Conservation (phyloP, 768 basidiomycete genomes). For the Phaeotremella skinneri region DNA sequence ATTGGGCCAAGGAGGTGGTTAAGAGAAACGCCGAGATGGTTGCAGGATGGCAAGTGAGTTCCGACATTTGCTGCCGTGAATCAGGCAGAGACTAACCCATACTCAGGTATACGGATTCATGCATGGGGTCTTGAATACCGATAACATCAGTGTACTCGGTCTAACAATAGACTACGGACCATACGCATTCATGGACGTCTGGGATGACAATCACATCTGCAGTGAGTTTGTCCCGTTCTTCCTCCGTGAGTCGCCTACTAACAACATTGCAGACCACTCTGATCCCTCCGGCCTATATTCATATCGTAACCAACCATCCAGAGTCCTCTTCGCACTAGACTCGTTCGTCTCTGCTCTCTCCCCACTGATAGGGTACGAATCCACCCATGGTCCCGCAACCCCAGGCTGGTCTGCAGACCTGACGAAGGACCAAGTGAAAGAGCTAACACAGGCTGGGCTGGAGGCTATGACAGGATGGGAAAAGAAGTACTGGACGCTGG, state of each 20-base stretch:
- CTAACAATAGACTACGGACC: slow-evolving; percentile 64
- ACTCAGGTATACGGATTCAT: slow-evolving; percentile 44
- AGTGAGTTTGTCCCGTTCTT: slow-evolving; percentile 51
- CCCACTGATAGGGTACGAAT: slow-evolving; percentile 83
- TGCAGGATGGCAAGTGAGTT: slow-evolving; percentile 79
- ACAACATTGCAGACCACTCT: slow-evolving; percentile 32
- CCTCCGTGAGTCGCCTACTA: slow-evolving; percentile 17
- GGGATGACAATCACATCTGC: slow-evolving; percentile 78
- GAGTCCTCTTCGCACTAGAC: slow-evolving; percentile 68
- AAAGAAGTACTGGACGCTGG: slow-evolving; percentile 62
- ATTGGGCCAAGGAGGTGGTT: slow-evolving; percentile 72
- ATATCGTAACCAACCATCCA: slow-evolving; percentile 52
- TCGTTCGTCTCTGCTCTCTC: slow-evolving; percentile 64
- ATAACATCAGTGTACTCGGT: slow-evolving; percentile 63
- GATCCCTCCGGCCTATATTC: slow-evolving; percentile 42
- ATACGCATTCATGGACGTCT: slow-evolving; percentile 93
- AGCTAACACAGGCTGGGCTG: slow-evolving; percentile 63
- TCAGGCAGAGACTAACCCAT: background rate
- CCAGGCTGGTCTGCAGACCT: slow-evolving; percentile 71
- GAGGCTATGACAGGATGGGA: slow-evolving; percentile 63
- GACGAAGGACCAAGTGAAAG: slow-evolving; percentile 60
- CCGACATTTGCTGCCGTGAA: background rate
- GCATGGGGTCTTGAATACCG: slow-evolving; percentile 94
- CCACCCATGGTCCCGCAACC: slow-evolving; percentile 53
- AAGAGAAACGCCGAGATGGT: slow-evolving; percentile 87